Conservation (phyloP, 441 rosid species). For the Manihot esculenta region DNA sequence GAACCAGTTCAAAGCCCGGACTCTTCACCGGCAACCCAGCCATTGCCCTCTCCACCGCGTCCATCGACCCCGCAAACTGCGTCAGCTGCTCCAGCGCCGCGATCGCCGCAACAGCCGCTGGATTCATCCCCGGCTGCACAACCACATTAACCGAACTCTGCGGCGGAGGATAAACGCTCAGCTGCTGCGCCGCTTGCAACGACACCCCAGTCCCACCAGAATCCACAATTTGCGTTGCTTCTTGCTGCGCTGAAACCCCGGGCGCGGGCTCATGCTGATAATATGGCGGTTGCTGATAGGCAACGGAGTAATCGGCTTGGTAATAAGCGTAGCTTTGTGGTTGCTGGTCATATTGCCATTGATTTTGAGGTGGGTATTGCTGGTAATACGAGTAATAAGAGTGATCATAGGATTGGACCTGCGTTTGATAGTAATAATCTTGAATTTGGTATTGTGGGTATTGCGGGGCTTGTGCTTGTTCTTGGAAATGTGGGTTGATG, state of each 20-base stretch:
- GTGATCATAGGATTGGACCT: conserved; percentile 18
- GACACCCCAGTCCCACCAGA: conserved; percentile 10
- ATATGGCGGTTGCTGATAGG: conserved; percentile 8
- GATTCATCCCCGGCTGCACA: conserved; percentile 24
- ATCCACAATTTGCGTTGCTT: not conserved
- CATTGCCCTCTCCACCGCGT: conserved; percentile 31
- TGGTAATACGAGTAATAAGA: conserved; percentile 22
- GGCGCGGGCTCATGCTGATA: conserved; percentile 7
- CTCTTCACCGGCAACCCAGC: conserved; percentile 17
- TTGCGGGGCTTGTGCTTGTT: not conserved
- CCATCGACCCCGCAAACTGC: conserved; percentile 31
- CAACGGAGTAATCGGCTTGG: conserved; percentile 8
- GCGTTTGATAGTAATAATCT: conserved; percentile 20
- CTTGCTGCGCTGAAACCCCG: not conserved
- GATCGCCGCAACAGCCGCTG: conserved; percentile 32
- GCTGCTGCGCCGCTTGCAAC: not conserved
- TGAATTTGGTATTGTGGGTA: conserved; percentile 10
- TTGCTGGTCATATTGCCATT: conserved; percentile 16
- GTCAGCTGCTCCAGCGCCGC: conserved; percentile 33
- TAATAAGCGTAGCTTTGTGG: conserved; percentile 18
- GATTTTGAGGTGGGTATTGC: conserved; percentile 14
- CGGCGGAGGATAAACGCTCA: conserved; percentile 13
- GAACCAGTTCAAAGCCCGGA: conserved; percentile 8
- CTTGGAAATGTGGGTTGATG: not conserved
- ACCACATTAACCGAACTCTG: conserved; percentile 9